Percentiles rank a stretch among this genome's conserved stretches.
phyloP scores from a whole-genome alignment of 345 rosid species.

The Murraya koenigii region DNA sequence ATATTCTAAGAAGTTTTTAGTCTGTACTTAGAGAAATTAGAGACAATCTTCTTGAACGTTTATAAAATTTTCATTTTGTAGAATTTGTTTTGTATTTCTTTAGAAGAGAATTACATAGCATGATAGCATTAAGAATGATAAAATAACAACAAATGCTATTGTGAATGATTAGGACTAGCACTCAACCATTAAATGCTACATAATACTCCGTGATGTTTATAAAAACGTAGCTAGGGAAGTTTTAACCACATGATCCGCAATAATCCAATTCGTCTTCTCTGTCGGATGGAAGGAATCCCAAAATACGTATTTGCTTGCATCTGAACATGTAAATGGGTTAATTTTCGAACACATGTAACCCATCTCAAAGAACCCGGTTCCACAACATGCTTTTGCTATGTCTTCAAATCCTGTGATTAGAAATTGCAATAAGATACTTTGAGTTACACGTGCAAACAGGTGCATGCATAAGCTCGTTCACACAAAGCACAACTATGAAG shows the following conservation, averaged over 20 bases:
- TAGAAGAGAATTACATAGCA: not conserved
- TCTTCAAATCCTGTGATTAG: slow-evolving; percentile 50
- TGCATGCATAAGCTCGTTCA: not conserved
- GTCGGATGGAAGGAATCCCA: slow-evolving; percentile 80
- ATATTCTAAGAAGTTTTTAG: not conserved
- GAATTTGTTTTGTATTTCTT: not conserved
- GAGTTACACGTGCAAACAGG: not conserved
- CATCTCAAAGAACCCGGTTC: slow-evolving; percentile 67
- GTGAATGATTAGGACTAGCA: not conserved
- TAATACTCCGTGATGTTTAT: slow-evolving; percentile 7
- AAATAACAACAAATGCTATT: not conserved
- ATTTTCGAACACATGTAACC: slow-evolving; percentile 49
- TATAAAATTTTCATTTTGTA: not conserved
- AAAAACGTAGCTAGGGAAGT: slow-evolving; percentile 36
- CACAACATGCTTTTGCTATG: slow-evolving; percentile 60
- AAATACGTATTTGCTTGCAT: slow-evolving; percentile 52
- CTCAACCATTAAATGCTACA: not conserved
- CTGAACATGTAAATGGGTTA: slow-evolving; percentile 59
- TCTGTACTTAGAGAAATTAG: not conserved
- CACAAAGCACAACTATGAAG: not conserved
- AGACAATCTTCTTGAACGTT: not conserved
- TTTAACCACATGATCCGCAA: slow-evolving; percentile 40
- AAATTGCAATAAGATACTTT: slow-evolving; percentile 3
- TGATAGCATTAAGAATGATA: not conserved
- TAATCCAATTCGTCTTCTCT: slow-evolving; percentile 48